Conservation (phyloP, 208 protist genomes). For the Wallacemonas sp. region DNA sequence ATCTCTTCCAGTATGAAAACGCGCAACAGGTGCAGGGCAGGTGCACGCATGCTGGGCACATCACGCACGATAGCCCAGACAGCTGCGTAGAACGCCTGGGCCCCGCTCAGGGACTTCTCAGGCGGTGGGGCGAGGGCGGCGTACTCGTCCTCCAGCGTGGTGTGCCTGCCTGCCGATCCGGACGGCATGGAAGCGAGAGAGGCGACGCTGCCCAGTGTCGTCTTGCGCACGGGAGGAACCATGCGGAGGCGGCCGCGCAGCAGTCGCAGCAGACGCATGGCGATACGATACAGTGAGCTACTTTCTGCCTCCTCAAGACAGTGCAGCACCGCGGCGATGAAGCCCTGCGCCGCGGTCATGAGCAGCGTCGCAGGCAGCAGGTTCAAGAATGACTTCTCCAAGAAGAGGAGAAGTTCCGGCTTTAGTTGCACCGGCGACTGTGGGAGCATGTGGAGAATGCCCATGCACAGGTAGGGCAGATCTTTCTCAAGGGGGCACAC, state of each 20-base stretch:
- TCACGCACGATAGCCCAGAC: conserved; percentile 28
- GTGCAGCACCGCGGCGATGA: conserved; percentile 39
- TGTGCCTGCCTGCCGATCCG: conserved; percentile 8
- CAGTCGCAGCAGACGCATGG: conserved; percentile 29
- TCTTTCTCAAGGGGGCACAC: conserved; percentile 11
- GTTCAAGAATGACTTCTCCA: conserved; percentile 22
- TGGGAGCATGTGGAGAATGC: conserved; percentile 39
- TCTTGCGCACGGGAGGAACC: neutral
- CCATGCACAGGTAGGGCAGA: conserved; percentile 7
- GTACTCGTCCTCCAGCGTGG: conserved; percentile 13
- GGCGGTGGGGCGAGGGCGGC: neutral
- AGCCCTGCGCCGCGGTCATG: conserved; percentile 26
- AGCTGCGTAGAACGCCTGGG: conserved; percentile 24
- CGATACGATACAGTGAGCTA: conserved; percentile 44
- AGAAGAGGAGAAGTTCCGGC: conserved; percentile 27
- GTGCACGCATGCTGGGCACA: conserved; percentile 16
- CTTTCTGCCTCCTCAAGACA: conserved; percentile 62
- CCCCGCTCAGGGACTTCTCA: conserved; percentile 8
- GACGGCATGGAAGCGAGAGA: neutral
- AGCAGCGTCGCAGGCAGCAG: conserved; percentile 19
- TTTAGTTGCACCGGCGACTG: conserved; percentile 34
- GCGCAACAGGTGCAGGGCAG: conserved; percentile 24
- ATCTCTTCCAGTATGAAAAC: conserved; percentile 21
- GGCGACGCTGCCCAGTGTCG: neutral
- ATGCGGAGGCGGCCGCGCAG: conserved; percentile 1